Evolutionary conservation across 768 basidiomycete genomes (phyloP).

Genomic region (Russula foetens): DNA sequence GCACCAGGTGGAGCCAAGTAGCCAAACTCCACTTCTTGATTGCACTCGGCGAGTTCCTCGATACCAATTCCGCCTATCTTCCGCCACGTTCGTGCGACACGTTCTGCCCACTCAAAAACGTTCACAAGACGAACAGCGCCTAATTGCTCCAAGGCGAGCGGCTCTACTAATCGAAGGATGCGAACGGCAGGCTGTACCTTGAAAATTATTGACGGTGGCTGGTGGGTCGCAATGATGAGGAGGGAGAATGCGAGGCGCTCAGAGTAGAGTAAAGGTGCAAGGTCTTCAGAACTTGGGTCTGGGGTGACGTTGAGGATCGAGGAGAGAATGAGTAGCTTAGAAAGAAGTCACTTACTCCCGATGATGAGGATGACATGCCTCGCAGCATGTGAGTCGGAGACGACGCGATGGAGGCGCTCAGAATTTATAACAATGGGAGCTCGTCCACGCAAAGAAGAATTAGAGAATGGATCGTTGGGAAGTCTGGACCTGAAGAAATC

Average conservation of each 20-base stretch:
- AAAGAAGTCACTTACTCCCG: slow-evolving; percentile 28
- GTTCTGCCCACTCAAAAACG: slow-evolving; percentile 35
- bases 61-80: slow-evolving; percentile 26
- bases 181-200: slow-evolving; percentile 28
- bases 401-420: slow-evolving; percentile 20
- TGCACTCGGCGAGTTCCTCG: slow-evolving; percentile 22
- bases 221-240: slow-evolving; percentile 32
- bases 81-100: slow-evolving; percentile 32
- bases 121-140: slow-evolving; percentile 31
- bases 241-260: slow-evolving; percentile 30
- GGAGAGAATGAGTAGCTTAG: not conserved
- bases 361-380: slow-evolving; percentile 32
- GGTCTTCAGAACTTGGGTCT: slow-evolving; percentile 22
- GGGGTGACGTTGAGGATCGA: not conserved
- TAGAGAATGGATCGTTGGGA: slow-evolving; percentile 30
- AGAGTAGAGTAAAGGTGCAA: slow-evolving; percentile 29
- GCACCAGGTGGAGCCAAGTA: slow-evolving; percentile 23
- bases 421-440: slow-evolving; percentile 27
- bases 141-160: slow-evolving; percentile 28
- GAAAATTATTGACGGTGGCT: slow-evolving; percentile 26
- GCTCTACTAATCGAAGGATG: slow-evolving; percentile 28
- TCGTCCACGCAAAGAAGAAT: slow-evolving; percentile 17
- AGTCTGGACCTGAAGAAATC: slow-evolving; percentile 29
- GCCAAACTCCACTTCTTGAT: slow-evolving; percentile 23
- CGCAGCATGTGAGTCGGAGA: slow-evolving; percentile 20